Evolutionary conservation across 1,139 yeast genomes (phyloP), one percentile per base, ranked within the genome.

Genomic region (Arxiozyma slooffiae): DNA sequence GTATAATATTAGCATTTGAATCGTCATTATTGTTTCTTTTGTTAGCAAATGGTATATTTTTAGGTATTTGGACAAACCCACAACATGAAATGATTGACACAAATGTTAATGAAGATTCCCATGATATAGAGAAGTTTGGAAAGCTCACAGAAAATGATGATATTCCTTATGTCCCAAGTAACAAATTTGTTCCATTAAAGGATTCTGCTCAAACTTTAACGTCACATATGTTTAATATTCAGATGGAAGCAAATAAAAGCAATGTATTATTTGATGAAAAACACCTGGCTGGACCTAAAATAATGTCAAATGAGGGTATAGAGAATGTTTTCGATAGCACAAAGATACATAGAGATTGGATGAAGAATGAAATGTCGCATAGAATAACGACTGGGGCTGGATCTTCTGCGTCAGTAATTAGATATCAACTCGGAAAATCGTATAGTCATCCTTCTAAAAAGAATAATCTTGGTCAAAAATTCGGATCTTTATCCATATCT

Each of bases 201-300:
- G 55, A 59, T 47, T 66, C 69, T 4, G 57, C 67, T 3, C 68
- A 64, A 48, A 67, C 70, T 0, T 45, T 67, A 38, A 64, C 67
- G 4, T 66, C 69, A 14, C 62, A 60, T 23, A 54, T 61, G 45
- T 54, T 24, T 39, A 38, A 38, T 38, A 18, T 40, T 17, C 48
- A 38, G 21, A 24, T 37, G 30, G 36, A 4, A 30, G 30, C 20
- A 21, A 26, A 24, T 24, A 24, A 45, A 30, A 30, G 18, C 20
- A 18, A 38, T 45, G 20, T 8, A 9, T 26, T 45, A 2, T 40
- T 42, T 20, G 36, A 30, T 34, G 45, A 42, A 20, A 30, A 30
- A 20, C 18, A 42, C 22, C 45, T 26, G 20, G 21, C 30, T 14
- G 23, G 36, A 14, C 16, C 30, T 9, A 30, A 14, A 6, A 34